These are phyloP conservation scores for Coleophoma eucalyptorum DNA, from an alignment of 2,329 filamentous ascomycete genomes.

Conservation along the genomic window DNA sequence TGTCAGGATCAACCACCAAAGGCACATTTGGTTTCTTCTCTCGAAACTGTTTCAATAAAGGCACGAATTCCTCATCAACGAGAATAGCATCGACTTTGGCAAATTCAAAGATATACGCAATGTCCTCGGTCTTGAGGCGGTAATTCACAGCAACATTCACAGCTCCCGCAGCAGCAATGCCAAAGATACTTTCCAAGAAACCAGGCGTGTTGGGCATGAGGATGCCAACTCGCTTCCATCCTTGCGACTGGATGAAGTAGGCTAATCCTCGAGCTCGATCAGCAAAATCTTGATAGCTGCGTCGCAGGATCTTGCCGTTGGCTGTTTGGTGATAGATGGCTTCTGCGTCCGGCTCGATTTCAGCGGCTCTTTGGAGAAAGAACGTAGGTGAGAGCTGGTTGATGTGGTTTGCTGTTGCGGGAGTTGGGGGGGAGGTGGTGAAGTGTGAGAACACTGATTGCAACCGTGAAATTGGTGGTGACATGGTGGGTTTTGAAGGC, in stretches of 20 bases:
- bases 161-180: conserved; percentile 75
- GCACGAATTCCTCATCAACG: conserved; percentile 75
- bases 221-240: conserved; percentile 75
- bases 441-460: conserved; percentile 52
- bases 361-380: conserved; percentile 81
- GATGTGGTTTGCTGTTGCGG: conserved; percentile 47
- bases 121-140: conserved; percentile 76
- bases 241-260: conserved; percentile 77
- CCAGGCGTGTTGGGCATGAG: conserved; percentile 91
- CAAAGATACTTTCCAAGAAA: conserved; percentile 88
- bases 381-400: conserved; percentile 83
- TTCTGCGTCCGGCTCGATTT: conserved; percentile 80
- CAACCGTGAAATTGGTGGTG: conserved; percentile 58
- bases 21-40: conserved; percentile 58
- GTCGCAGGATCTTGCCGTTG: conserved; percentile 68
- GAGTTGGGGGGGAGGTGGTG: conserved; percentile 38
- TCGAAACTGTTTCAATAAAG: conserved; percentile 64
- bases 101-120: conserved; percentile 86
- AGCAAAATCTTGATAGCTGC: conserved; percentile 77
- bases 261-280: conserved; percentile 84
- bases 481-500: conserved; percentile 43
- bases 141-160: conserved; percentile 75
- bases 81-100: conserved; percentile 84
- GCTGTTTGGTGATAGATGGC: conserved; percentile 84
- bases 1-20: conserved; percentile 78